Conservation (phyloP, 2,329 filamentous ascomycete genomes). For the Diaporthe capsici region DNA sequence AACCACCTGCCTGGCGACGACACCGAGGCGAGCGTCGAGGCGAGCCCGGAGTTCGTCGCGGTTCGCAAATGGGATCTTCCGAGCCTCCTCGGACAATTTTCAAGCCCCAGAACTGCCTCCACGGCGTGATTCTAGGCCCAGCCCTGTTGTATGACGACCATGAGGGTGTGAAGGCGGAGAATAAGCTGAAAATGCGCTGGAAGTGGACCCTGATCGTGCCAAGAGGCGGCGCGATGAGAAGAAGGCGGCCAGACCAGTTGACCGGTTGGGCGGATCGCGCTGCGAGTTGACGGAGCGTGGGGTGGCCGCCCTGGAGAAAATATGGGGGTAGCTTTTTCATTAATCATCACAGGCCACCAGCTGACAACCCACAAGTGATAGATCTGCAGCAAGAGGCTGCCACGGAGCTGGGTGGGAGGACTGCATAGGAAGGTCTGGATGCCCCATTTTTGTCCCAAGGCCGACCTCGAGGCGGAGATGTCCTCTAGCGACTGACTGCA, state of each 20-base stretch:
- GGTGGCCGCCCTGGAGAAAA: conserved; percentile 2
- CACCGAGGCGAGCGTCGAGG: neutral
- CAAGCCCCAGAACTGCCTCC: neutral
- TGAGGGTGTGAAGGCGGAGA: conserved; percentile 10
- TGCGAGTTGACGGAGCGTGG: conserved; percentile 20
- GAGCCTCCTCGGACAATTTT: conserved; percentile 20
- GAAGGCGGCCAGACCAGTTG: conserved; percentile 33
- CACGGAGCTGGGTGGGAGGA: neutral
- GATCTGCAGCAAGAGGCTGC: conserved; percentile 14
- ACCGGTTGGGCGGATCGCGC: conserved; percentile 16
- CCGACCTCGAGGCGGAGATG: neutral
- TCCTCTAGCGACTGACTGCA: neutral
- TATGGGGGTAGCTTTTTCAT: conserved; percentile 14
- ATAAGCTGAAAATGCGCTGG: neutral
- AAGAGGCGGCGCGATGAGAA: conserved; percentile 23
- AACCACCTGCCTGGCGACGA: neutral
- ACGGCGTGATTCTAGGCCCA: neutral
- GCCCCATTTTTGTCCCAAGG: neutral
- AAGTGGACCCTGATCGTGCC: conserved; percentile 17
- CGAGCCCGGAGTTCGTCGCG: neutral
- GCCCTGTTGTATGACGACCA: neutral
- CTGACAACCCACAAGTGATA: conserved; percentile 19
- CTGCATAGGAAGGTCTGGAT: neutral
- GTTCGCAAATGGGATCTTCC: neutral
- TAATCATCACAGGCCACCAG: conserved; percentile 22